Evolutionary conservation across 495 filamentous ascomycete genomes (phyloP).

Genomic region (Neurospora sp.): DNA sequence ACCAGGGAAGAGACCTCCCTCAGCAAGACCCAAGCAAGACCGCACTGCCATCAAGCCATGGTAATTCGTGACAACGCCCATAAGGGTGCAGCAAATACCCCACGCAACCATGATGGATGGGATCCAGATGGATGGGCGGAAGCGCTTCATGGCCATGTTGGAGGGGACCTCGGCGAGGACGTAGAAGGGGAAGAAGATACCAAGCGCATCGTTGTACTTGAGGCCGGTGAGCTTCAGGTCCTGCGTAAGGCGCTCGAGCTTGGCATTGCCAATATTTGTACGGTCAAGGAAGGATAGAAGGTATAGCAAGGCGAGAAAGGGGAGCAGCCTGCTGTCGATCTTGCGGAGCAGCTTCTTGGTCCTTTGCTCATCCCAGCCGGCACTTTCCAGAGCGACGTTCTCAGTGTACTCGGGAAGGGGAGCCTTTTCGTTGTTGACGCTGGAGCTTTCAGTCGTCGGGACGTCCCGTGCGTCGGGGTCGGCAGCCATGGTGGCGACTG

Average conservation of each 20-base stretch:
- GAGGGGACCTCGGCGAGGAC: slow-evolving; percentile 68
- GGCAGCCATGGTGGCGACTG: slow-evolving; percentile 14
- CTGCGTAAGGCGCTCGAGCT: slow-evolving; percentile 54
- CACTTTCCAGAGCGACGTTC: slow-evolving; percentile 12
- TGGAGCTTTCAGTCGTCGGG: slow-evolving; percentile 20
- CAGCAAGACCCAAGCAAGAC: slow-evolving; percentile 62
- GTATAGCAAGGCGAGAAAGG: slow-evolving; percentile 44
- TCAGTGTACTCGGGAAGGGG: slow-evolving; percentile 3
- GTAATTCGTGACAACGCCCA: slow-evolving; percentile 68
- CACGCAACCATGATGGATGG: slow-evolving; percentile 46
- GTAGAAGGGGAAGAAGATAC: slow-evolving; percentile 82
- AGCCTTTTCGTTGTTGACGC: slow-evolving; percentile 21
- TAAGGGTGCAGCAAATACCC: slow-evolving; percentile 50
- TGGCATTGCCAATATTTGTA: slow-evolving; percentile 73
- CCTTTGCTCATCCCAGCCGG: slow-evolving; percentile 15
- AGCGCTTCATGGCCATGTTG: slow-evolving; percentile 54
- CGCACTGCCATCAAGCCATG: slow-evolving; percentile 61
- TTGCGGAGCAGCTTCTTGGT: slow-evolving; percentile 39
- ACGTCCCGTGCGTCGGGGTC: slow-evolving; percentile 16
- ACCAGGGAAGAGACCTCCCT: slow-evolving; percentile 75
- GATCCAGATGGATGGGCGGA: slow-evolving; percentile 53
- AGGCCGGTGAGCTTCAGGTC: slow-evolving; percentile 50
- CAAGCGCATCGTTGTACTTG: slow-evolving; percentile 62
- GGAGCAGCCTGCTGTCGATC: slow-evolving; percentile 40
- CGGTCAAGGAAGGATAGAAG: slow-evolving; percentile 69